These are phyloP conservation scores for Polychaeton citri DNA, from an alignment of 2,329 filamentous ascomycete genomes.

Conservation along the genomic window DNA sequence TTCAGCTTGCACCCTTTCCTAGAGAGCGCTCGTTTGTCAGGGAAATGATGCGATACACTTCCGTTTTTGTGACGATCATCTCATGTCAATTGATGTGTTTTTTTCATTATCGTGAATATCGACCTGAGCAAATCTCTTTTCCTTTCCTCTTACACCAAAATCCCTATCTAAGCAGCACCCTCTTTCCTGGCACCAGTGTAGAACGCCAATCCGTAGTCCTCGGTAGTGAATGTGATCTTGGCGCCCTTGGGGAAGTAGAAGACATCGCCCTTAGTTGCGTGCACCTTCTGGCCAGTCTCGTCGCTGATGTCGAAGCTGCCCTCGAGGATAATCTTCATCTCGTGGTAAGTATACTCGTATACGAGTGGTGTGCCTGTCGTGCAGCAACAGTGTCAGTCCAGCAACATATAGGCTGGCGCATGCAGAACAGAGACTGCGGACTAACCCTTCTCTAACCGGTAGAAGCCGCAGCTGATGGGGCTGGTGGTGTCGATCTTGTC, in stretches of 20 bases:
- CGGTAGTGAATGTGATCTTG: slow-evolving; percentile 46
- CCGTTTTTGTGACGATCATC: no score
- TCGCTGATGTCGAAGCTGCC: slow-evolving; percentile 53
- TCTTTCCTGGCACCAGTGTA: slow-evolving; percentile 15
- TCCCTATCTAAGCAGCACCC: slow-evolving; percentile 8
- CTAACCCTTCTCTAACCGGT: slow-evolving; percentile 48
- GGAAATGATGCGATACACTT: no score
- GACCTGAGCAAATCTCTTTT: background rate
- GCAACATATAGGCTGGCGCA: no score
- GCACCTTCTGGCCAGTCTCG: slow-evolving; percentile 46
- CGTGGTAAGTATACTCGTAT: slow-evolving; percentile 57
- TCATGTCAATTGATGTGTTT: background rate
- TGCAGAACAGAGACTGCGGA: background rate
- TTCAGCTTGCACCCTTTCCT: no score
- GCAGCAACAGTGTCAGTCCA: no score
- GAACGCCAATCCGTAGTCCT: slow-evolving; percentile 17
- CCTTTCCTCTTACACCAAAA: background rate
- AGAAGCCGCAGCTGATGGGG: slow-evolving; percentile 52
- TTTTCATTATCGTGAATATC: background rate
- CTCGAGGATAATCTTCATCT: slow-evolving; percentile 62
- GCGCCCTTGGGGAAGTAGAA: slow-evolving; percentile 56
- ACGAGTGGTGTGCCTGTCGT: slow-evolving; percentile 43
- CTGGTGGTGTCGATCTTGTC: slow-evolving; percentile 42
- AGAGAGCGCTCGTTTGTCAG: no score
- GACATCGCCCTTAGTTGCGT: slow-evolving; percentile 49